Evolutionary conservation across 106 monocot species (phyloP).

Genomic region (Chionographis japonica): DNA sequence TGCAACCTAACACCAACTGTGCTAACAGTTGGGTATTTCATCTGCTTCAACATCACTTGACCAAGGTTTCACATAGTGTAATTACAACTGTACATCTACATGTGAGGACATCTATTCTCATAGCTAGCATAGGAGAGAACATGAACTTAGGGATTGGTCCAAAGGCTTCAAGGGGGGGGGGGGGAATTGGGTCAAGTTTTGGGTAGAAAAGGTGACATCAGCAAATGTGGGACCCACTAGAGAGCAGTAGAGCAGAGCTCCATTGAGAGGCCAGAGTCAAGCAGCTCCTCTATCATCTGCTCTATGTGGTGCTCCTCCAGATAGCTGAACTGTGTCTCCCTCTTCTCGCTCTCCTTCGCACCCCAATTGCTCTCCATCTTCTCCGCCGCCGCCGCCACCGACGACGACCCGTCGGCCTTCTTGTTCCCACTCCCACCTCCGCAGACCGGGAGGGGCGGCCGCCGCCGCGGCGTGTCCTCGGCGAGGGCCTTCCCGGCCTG

Average conservation of each 20-base stretch:
- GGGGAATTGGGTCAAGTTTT: neutral
- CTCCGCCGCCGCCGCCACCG: neutral
- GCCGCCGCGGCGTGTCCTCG: no score
- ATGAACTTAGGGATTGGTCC: no score
- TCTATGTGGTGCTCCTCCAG: conserved; percentile 56
- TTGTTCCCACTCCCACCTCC: neutral
- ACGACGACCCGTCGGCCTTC: neutral
- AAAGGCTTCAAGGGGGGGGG: no score
- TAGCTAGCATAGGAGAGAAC: no score
- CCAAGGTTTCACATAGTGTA: no score
- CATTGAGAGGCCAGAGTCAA: conserved; percentile 45
- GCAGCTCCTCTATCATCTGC: conserved; percentile 72
- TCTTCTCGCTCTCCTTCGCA: neutral
- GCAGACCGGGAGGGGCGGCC: neutral
- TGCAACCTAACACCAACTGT: no score
- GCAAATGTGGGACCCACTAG: neutral
- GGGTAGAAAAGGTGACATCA: neutral
- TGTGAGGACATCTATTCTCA: neutral
- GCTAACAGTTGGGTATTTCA: no score
- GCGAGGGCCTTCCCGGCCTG: conserved; percentile 2
- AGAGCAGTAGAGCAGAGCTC: conserved; percentile 34
- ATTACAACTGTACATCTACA: neutral
- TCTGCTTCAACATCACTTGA: no score
- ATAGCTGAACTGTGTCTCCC: conserved; percentile 12
- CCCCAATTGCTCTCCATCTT: neutral